Base-by-base conservation (phyloP, 1,139 yeast genomes). In the Hansenula lynferdii region DNA sequence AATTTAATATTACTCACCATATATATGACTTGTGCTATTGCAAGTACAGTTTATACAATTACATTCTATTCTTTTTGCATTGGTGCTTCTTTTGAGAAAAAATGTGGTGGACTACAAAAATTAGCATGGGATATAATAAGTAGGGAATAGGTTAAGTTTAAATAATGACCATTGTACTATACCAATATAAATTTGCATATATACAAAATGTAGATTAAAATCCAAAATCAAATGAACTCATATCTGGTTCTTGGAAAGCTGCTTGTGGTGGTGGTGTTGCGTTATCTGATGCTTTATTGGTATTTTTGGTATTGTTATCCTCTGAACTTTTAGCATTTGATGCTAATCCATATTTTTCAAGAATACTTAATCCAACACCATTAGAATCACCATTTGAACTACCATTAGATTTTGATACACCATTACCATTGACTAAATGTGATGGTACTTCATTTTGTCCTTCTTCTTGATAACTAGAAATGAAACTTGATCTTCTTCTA, bases 161-260 rank as follows among this genome's bases (percentile, higher is more conserved):
- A 20, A 20, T 20, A 20, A 20, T 7, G 11, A 24, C 10, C n/a
- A 24, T 12, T 24, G 26, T 12, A 7, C 12, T 24, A 12, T 12
- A 24, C n/a, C 15, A 23, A 23, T 23, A 24, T 10, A 6, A 12
- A n/a, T 7, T 7, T 24, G 26, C n/a, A 24, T 14, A n/a, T n/a
- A n/a, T 16, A 9, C 28, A 26, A 15, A 2, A 17, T 14, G 8
- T 12, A 24, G 6, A 12, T 39, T 34, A 53, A 31, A 52, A 53
- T 1, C 84, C 85, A 60, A 82, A 82, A 42, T 71, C 72, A 54
- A 84, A 84, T 0, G 89, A 72, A 54, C 86, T 79, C 92, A 84
- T 82, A 54, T 84, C 92, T 0, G 90, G 90, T 55, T 84, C 94
- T 46, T 71, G 75, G 56, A 80, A 80, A 28, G 75, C 80, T 4